Base-by-base conservation (phyloP, 768 basidiomycete genomes). In the Candolleomyces aberdarensis region DNA sequence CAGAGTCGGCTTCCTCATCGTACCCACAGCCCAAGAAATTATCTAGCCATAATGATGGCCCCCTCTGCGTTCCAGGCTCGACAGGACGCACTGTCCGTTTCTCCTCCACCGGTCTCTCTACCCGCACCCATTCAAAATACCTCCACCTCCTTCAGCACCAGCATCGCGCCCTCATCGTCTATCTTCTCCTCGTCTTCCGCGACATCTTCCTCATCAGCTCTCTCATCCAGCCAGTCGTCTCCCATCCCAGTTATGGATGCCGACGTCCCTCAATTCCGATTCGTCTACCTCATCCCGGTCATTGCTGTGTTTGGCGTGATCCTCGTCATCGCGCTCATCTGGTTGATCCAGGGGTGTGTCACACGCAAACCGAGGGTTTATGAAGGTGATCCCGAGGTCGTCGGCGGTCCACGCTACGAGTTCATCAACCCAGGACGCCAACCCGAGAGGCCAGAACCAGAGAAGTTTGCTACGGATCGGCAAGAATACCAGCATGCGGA, bases 1-100 rank as follows among this genome's bases (percentile, higher is more conserved):
- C 47, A 76, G 85, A 47, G 75, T 85, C 7, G 74, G 75, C 19
- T 76, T 75, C 66, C 75, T 81, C 54, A 78, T 80, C 20, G 67
- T 80, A 20, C 75, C 78, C 1, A 81, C 83, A 13, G 79, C 80
- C 31, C 71, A 76, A 22, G 64, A 69, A 14, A 62, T 75, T 36
- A 66, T 73, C 41, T 72, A 54, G 47, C 19, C 6, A 29, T 19
- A 8, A 13, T 20, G n/a, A 17, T 9, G 5, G 2, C 10, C 22
- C 17, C 22, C 57, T 57, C 41, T 14, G 51, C 26, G 49, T 56
- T 44, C 19, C 36, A 43, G 41, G 13, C 11, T 39, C 54, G 55
- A 4, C 57, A 53, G 14, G 36, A 55, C 15, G 11, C 8, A 0
- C 43, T 26, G 47, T 50, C 40, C 4, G 11, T 4, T 5, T 55